Conservation (phyloP, 148 eudicot genomes). For the Camellia lanceoleosa region DNA sequence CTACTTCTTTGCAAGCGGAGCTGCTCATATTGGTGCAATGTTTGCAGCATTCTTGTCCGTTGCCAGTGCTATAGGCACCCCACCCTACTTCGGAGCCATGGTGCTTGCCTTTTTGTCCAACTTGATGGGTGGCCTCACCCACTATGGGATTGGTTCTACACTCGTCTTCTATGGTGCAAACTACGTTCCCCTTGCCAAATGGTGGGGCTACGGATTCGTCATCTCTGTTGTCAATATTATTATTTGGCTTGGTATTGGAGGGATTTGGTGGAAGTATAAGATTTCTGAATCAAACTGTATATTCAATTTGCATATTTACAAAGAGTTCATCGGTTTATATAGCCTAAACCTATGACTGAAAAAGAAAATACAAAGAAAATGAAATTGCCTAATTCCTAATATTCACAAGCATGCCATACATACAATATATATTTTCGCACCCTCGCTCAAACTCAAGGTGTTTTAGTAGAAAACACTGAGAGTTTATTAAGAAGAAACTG, state of each 20-base stretch:
- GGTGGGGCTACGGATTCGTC: conserved; percentile 96
- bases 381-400: no score
- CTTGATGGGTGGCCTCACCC: conserved; percentile 97
- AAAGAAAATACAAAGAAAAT: no score
- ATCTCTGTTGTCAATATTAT: conserved; percentile 75
- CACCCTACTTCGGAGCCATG: conserved; percentile 76
- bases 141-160: conserved; percentile 93
- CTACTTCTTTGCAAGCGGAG: conserved; percentile 98
- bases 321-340: no score
- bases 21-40: conserved; percentile 99
- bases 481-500: no score
- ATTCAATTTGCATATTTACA: no score
- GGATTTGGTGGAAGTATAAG: conserved; percentile 78
- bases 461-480: no score
- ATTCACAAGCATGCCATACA: no score
- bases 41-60: conserved; percentile 90
- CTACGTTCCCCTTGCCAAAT: conserved; percentile 85
- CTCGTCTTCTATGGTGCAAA: conserved; percentile 94
- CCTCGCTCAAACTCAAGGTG: no score
- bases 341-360: no score
- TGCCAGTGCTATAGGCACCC: conserved; percentile 93
- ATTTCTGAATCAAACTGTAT: no score
- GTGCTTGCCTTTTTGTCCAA: conserved; percentile 88
- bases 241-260: conserved; percentile 98
- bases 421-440: no score